Percentiles rank a stretch among this genome's conserved stretches.
phyloP scores from a whole-genome alignment of 192 early-diverging fungal genomes.

The Linnemannia elongata region DNA sequence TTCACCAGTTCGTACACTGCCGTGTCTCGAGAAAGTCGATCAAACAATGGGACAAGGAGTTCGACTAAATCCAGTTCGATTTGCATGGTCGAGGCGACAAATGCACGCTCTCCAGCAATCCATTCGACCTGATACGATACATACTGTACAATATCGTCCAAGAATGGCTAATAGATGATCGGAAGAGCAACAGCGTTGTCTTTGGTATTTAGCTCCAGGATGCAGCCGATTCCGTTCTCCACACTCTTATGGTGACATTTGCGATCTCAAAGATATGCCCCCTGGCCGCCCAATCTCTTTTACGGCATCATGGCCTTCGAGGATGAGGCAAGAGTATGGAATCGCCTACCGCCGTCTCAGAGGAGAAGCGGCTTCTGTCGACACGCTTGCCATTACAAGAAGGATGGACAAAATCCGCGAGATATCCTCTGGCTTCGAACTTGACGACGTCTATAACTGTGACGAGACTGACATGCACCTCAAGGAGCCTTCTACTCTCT shows the following conservation, averaged over 20 bases:
- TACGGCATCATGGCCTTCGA: background rate
- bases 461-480: constrained; percentile 1
- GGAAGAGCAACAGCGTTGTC: background rate
- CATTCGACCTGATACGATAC: background rate
- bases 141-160: background rate
- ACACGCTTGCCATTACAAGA: background rate
- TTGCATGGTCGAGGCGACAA: background rate
- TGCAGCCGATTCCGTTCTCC: background rate
- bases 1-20: background rate
- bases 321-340: background rate
- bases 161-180: background rate
- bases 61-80: background rate
- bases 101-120: background rate
- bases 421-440: background rate
- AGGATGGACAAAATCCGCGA: background rate
- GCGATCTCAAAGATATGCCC: background rate
- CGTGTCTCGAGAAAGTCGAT: background rate
- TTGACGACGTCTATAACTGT: too few species aligned
- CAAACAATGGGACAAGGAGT: background rate
- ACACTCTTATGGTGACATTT: background rate
- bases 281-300: background rate
- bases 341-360: background rate
- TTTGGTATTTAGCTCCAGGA: background rate
- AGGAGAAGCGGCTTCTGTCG: background rate
- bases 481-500: background rate